Conservation (phyloP, 345 rosid genomes). For the Microcos paniculata region DNA sequence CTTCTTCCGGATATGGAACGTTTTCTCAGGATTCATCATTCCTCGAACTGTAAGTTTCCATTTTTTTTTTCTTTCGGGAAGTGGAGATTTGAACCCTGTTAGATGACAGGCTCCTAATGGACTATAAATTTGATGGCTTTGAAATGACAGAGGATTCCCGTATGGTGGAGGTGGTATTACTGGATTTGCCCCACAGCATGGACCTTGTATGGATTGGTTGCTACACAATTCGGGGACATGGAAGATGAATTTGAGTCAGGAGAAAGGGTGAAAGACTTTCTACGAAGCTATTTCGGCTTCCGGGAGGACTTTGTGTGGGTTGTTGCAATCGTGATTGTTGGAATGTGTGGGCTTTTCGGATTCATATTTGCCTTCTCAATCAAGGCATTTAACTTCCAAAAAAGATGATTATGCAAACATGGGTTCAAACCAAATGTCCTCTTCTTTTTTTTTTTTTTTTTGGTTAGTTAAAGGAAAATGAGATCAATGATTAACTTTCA, state of each 20-base stretch:
- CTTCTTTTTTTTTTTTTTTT: too few species aligned
- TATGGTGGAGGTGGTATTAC: constrained; percentile 74
- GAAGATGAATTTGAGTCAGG: constrained; percentile 35
- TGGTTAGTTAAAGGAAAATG: too few species aligned
- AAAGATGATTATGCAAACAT: constrained; percentile 25
- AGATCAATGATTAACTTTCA: too few species aligned
- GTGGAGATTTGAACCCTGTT: background rate
- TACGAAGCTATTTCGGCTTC: constrained; percentile 51
- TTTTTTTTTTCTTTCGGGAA: too few species aligned
- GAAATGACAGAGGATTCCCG: constrained; percentile 48
- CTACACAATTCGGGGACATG: constrained; percentile 55
- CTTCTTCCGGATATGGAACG: constrained; percentile 50
- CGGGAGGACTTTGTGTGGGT: constrained; percentile 54
- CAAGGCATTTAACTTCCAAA: constrained; percentile 73
- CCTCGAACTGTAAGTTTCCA: constrained; percentile 41
- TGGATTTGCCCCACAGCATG: constrained; percentile 53
- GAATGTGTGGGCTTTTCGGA: constrained; percentile 47
- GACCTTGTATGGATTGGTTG: constrained; percentile 52
- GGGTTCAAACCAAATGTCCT: background rate
- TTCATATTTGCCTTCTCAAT: constrained; percentile 70
- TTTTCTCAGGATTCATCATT: constrained; percentile 58
- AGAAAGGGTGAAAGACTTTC: constrained; percentile 48
- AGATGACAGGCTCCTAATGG: background rate
- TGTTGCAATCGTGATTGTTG: constrained; percentile 50
- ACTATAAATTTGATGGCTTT: background rate